Base-by-base conservation (phyloP, 2,329 filamentous ascomycete genomes). In the Fusarium devonianum region DNA sequence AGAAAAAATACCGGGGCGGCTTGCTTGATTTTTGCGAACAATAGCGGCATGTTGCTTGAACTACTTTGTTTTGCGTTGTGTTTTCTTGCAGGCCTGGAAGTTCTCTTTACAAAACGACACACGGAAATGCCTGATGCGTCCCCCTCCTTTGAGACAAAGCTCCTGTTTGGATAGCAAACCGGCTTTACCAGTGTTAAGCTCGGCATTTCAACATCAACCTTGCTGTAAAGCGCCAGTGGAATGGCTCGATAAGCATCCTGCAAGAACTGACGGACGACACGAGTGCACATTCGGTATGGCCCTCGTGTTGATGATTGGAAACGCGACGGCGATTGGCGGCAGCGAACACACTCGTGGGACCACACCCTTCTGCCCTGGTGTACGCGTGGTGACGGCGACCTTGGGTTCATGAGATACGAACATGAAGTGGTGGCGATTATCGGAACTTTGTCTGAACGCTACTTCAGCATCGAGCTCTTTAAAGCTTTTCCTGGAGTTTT, bases 251-350 rank as follows among this genome's bases (percentile, higher is more conserved):
- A 17, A 17, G 12, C 16, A 35, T 19, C 29, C 12, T 23, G n/a
- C 28, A 17, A n/a, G 14, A 12, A 11, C n/a, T 30, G 25, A 36
- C 12, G 17, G 39, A 37, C 22, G 32, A n/a, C n/a, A n/a, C n/a
- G n/a, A 39, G 13, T 34, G 18, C 19, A 13, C 25, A n/a, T 43
- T 43, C 18, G 38, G 30, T n/a, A 32, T 38, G 33, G 39, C 17
- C 48, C 53, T 36, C 19, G 39, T 38, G 25, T 52, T 58, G 42
- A 58, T 32, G 51, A 58, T 33, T 34, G 56, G 43, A 56, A 55
- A 59, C 23, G 51, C 25, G 36, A 58, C 40, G 35, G 53, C 29
- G 39, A 57, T 42, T 60, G 34, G 49, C 23, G 42, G 48, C 33
- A 28, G 25, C 25, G n/a, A 45, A 41, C 30, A 19, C 36, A 28